Conservation (phyloP, 352 stramenopile species). For the Phytophthora palmivora region DNA sequence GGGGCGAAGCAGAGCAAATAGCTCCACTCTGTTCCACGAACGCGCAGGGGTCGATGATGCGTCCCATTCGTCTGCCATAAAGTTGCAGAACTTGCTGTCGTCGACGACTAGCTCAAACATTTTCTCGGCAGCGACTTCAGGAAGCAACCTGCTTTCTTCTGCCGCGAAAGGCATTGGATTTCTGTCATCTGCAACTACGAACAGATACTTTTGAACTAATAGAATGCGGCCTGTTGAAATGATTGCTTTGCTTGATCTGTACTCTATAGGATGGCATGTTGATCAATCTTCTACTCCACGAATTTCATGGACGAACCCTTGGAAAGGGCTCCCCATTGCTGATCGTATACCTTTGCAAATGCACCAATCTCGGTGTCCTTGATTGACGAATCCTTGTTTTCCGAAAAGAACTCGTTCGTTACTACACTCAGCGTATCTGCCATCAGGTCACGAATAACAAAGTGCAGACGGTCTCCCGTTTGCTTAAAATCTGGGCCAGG, state of each 20-base stretch:
- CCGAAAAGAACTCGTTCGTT: conserved; percentile 59
- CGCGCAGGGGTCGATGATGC: conserved; percentile 30
- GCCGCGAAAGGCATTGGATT: conserved; percentile 87
- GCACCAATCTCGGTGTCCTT: conserved; percentile 38
- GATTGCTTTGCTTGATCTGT: conserved; percentile 28
- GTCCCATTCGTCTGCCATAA: conserved; percentile 52
- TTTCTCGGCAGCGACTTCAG: conserved; percentile 64
- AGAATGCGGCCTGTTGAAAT: conserved; percentile 9
- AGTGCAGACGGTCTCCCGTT: conserved; percentile 62
- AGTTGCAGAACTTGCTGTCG: conserved; percentile 74
- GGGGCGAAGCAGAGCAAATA: conserved; percentile 38
- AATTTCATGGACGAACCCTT: conserved; percentile 68
- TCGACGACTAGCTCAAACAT: conserved; percentile 71
- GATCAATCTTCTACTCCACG: conserved; percentile 37
- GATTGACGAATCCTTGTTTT: conserved; percentile 16
- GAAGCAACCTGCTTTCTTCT: conserved; percentile 69
- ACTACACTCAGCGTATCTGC: conserved; percentile 63
- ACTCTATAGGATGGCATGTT: conserved; percentile 25
- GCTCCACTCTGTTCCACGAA: conserved; percentile 52
- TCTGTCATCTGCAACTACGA: conserved; percentile 72
- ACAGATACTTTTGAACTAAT: conserved; percentile 71
- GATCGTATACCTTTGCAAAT: conserved; percentile 64
- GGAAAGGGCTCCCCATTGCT: conserved; percentile 58
- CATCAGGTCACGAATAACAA: conserved; percentile 71
- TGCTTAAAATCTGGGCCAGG: conserved; percentile 85